A percentile compares a stretch with the other conserved stretches of the same genome.
phyloP scores from a whole-genome alignment of 169 alveolate species.

The Plasmodium relictum region DNA sequence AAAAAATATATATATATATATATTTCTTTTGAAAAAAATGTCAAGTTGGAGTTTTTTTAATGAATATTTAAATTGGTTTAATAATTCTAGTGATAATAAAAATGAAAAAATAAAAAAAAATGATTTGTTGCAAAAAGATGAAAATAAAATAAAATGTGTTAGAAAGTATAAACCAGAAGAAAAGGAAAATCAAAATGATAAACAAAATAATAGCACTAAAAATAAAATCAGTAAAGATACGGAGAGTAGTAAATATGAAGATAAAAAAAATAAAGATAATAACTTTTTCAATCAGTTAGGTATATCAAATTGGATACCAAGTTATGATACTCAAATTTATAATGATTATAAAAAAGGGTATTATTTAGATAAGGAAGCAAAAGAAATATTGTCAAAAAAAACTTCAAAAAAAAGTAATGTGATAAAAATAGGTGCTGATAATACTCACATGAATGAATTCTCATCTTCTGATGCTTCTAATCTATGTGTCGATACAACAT shows the following conservation, averaged over 20 bases:
- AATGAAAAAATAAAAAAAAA: neutral
- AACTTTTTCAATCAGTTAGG: slow-evolving; percentile 19
- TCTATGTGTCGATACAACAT: slow-evolving; percentile 78
- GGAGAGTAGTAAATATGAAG: neutral
- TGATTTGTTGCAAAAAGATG: slow-evolving; percentile 7
- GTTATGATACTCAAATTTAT: neutral
- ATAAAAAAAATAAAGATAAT: neutral
- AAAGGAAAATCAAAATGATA: neutral
- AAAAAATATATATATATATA: neutral
- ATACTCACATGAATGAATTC: neutral
- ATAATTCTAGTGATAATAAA: neutral
- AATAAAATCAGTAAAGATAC: too few relatives aligned
- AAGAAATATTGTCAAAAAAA: neutral
- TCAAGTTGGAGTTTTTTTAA: slow-evolving; percentile 51
- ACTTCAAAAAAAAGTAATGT: slow-evolving; percentile 8
- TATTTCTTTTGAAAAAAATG: slow-evolving; percentile 8
- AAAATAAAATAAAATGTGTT: slow-evolving; percentile 3
- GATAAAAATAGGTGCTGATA: neutral
- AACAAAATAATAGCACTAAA: neutral
- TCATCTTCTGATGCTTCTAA: neutral
- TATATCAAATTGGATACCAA: neutral
- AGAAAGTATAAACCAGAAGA: neutral
- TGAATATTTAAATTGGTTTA: slow-evolving; percentile 42
- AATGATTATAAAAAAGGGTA: slow-evolving; percentile 59
- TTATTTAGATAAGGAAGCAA: slow-evolving; percentile 46